phyloP scores from a whole-genome alignment of 345 rosid species.

The Pistacia integerrima region DNA sequence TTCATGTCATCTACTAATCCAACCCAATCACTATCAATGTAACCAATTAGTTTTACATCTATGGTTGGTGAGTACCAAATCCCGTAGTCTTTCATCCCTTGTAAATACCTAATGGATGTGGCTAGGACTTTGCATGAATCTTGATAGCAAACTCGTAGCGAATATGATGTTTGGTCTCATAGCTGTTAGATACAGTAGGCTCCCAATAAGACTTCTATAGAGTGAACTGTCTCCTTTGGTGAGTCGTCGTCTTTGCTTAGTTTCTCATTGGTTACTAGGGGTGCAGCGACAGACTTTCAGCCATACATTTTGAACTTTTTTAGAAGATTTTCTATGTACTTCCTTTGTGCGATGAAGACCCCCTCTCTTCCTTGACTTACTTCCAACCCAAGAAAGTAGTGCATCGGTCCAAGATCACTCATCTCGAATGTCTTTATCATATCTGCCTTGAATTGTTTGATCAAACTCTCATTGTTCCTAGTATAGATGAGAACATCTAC shows the following conservation, averaged over 20 bases:
- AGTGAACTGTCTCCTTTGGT: not conserved
- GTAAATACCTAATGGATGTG: not conserved
- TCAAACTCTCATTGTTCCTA: not conserved
- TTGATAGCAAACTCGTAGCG: not conserved
- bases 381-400: constrained; percentile 5
- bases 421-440: not conserved
- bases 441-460: not conserved
- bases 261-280: not conserved
- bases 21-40: too few relatives aligned
- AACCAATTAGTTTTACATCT: not conserved
- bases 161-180: too few relatives aligned
- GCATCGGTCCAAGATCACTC: not conserved
- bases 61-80: not conserved
- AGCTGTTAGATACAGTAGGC: not conserved
- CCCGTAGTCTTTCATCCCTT: not conserved
- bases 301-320: constrained; percentile 9
- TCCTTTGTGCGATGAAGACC: not conserved
- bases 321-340: not conserved
- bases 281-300: not conserved
- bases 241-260: not conserved
- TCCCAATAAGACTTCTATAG: constrained; percentile 5
- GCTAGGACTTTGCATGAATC: not conserved
- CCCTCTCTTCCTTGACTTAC: not conserved
- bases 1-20: too few relatives aligned
- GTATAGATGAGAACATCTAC: not conserved